These are phyloP conservation scores for Mariannaea sp. DNA, from an alignment of 2,329 filamentous ascomycete species.

Conservation along the genomic window DNA sequence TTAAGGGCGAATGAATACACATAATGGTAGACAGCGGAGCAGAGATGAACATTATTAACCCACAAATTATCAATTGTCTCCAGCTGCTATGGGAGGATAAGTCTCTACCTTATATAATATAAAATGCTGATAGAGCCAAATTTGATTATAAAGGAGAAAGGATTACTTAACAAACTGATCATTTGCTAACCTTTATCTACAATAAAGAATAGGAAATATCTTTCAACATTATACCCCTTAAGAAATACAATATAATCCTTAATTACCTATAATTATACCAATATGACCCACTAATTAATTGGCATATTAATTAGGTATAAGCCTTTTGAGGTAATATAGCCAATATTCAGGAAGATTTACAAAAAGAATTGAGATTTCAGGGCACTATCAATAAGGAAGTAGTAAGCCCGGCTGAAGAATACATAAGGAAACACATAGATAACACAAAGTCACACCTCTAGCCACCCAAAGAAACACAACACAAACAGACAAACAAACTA, in stretches of 20 bases:
- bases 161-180: background rate
- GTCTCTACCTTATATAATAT: background rate
- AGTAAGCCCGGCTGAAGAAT: too few relatives aligned
- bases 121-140: background rate
- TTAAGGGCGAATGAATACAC: background rate
- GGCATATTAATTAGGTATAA: background rate
- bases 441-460: background rate
- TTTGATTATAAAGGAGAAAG: background rate
- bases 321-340: background rate
- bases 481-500: slow-evolving; percentile 8
- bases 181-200: background rate
- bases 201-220: background rate
- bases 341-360: background rate
- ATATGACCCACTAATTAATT: background rate
- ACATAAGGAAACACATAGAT: background rate
- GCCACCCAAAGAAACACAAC: slow-evolving; percentile 1
- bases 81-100: background rate
- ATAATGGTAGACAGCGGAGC: background rate
- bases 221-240: background rate
- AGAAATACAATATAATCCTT: background rate
- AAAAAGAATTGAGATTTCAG: background rate
- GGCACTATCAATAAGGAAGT: background rate
- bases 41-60: background rate
- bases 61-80: background rate
- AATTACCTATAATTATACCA: background rate